Evolutionary conservation across 176 grass and related monocot species (phyloP).

Genomic region (Dactylis glomerata): DNA sequence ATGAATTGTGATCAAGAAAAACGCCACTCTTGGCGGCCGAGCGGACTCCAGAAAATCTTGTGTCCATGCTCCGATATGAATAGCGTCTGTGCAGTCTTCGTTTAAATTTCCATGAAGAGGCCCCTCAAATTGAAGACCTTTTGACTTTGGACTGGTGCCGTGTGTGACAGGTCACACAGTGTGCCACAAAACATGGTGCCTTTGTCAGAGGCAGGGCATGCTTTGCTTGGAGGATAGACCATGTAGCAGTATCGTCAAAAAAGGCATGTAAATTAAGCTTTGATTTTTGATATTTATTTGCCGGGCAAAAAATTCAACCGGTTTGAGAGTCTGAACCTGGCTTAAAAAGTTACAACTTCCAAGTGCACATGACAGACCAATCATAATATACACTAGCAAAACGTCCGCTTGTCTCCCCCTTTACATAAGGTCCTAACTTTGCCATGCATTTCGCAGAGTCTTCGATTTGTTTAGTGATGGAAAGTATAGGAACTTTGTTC

Average conservation of each 20-base stretch:
- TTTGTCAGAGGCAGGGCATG: constrained; percentile 8
- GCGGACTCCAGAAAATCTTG: neutral
- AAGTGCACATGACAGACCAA: neutral
- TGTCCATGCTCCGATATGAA: neutral
- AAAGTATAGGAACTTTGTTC: neutral
- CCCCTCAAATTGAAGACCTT: neutral
- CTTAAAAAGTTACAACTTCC: constrained; percentile 6
- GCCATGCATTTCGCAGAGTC: neutral
- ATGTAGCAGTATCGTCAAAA: constrained; percentile 27
- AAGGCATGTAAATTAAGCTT: constrained; percentile 31
- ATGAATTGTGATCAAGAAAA: neutral
- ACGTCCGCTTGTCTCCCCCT: neutral
- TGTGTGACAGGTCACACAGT: neutral
- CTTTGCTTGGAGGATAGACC: constrained; percentile 3
- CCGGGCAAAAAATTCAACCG: constrained; percentile 21
- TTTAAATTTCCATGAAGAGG: neutral
- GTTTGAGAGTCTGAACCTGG: constrained; percentile 27
- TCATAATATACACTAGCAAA: neutral
- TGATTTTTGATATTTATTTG: neutral
- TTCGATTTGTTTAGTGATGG: neutral
- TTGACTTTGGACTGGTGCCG: neutral
- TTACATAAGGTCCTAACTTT: neutral
- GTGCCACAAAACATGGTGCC: neutral
- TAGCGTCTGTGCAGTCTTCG: neutral
- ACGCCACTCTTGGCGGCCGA: neutral